phyloP scores from a whole-genome alignment of 371 early-diverging fungal species.

The Apophysomyces ossiformis region DNA sequence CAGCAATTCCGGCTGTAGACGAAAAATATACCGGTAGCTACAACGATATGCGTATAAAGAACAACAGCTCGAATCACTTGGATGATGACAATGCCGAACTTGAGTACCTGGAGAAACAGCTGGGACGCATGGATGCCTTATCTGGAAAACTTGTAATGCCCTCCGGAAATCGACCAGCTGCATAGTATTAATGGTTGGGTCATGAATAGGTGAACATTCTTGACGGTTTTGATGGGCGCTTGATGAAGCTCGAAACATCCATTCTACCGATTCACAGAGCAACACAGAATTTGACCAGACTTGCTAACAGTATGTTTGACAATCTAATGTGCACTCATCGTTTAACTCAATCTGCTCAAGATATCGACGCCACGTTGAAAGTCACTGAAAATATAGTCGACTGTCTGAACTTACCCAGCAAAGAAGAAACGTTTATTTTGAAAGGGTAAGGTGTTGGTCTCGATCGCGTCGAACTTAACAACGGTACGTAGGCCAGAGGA shows the following conservation, averaged over 20 bases:
- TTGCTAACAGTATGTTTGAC: conserved; percentile 71
- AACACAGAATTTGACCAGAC: conserved; percentile 79
- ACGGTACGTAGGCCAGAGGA: conserved; percentile 49
- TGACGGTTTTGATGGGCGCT: conserved; percentile 81
- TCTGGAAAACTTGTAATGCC: conserved; percentile 39
- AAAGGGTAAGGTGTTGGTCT: conserved; percentile 43
- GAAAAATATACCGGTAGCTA: not conserved
- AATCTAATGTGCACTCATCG: conserved; percentile 1
- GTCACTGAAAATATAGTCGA: conserved; percentile 76
- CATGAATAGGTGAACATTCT: conserved; percentile 65
- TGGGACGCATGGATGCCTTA: conserved; percentile 49
- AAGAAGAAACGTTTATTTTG: conserved; percentile 73
- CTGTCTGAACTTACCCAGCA: conserved; percentile 77
- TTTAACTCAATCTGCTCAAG: conserved; percentile 35
- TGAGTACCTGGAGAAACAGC: conserved; percentile 42
- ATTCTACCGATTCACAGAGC: conserved; percentile 86
- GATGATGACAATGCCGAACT: conserved; percentile 40
- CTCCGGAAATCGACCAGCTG: not conserved
- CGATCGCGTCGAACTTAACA: not conserved
- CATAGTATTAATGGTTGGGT: not conserved
- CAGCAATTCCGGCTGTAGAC: not conserved
- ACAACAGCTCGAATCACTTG: conserved; percentile 17
- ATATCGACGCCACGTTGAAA: conserved; percentile 74
- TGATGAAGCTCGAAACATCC: conserved; percentile 78
- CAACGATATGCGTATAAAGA: not conserved